Evolutionary conservation across 2,329 filamentous ascomycete genomes (phyloP).

Genomic region (Fonsecaea nubica): DNA sequence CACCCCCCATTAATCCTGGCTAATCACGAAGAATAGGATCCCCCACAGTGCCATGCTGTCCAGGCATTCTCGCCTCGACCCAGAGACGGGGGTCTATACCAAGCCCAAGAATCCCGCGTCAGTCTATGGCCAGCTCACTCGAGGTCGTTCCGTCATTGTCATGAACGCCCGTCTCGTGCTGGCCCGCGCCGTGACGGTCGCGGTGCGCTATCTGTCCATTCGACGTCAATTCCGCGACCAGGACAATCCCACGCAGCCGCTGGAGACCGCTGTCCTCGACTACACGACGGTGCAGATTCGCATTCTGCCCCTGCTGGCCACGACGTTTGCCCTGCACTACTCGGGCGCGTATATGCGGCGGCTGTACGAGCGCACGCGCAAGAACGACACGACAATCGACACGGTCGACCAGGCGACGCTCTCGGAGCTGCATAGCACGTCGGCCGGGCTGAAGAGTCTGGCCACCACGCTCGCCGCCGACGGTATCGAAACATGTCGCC

Average conservation of each 20-base stretch:
- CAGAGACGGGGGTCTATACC: constrained; percentile 52
- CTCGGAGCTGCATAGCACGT: constrained; percentile 76
- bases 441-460: constrained; percentile 75
- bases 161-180: constrained; percentile 58
- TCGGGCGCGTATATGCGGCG: constrained; percentile 53
- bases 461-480: constrained; percentile 74
- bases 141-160: constrained; percentile 47
- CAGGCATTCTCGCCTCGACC: constrained; percentile 55
- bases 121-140: constrained; percentile 57
- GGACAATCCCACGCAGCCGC: constrained; percentile 47
- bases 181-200: constrained; percentile 60
- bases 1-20: not conserved
- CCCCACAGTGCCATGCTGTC: constrained; percentile 57
- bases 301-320: constrained; percentile 59
- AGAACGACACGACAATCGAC: constrained; percentile 54
- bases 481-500: constrained; percentile 75
- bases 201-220: constrained; percentile 57
- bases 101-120: constrained; percentile 55
- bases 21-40: constrained; percentile 40
- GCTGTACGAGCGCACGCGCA: constrained; percentile 54
- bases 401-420: constrained; percentile 59
- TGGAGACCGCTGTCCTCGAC: constrained; percentile 57
- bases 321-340: constrained; percentile 58
- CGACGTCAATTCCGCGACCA: constrained; percentile 59
- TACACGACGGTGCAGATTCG: constrained; percentile 62